Percentiles rank a stretch among this genome's conserved stretches.
These are phyloP conservation scores for Herpetospermum pedunculosum DNA, from an alignment of 306 rosid genomes.

Conservation along the genomic window DNA sequence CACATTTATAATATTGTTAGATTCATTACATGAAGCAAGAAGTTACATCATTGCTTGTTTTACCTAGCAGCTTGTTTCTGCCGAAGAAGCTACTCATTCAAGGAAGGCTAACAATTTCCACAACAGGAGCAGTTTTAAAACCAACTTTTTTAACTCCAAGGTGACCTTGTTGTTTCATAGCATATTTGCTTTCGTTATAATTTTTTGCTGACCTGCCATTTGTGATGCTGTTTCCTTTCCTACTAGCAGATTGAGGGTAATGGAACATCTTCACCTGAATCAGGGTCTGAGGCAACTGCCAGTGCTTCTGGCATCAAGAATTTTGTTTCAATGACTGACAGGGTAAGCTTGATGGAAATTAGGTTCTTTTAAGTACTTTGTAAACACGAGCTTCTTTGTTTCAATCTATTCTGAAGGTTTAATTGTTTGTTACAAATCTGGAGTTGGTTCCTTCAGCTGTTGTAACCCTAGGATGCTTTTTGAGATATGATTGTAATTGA, in stretches of 20 bases:
- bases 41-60: slow-evolving; percentile 13
- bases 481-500: background rate
- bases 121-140: slow-evolving; percentile 24
- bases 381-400: background rate
- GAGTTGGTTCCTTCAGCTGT: background rate
- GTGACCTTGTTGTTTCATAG: slow-evolving; percentile 26
- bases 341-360: slow-evolving; percentile 32
- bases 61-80: slow-evolving; percentile 46
- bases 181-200: slow-evolving; percentile 5
- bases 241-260: slow-evolving; percentile 34
- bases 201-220: slow-evolving; percentile 12
- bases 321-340: slow-evolving; percentile 24
- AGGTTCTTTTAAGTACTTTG: background rate
- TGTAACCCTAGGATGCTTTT: background rate
- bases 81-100: slow-evolving; percentile 42
- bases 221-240: slow-evolving; percentile 7
- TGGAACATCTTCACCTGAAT: slow-evolving; percentile 36
- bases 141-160: slow-evolving; percentile 37
- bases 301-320: slow-evolving; percentile 35
- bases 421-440: background rate
- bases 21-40: background rate
- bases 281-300: slow-evolving; percentile 27
- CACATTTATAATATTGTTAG: background rate
- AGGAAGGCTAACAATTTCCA: slow-evolving; percentile 29
- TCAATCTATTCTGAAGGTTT: background rate